Percentiles rank a stretch among this genome's conserved stretches.
Conservation (phyloP, 2,329 filamentous ascomycete genomes). For the Diaporthe helianthi region DNA sequence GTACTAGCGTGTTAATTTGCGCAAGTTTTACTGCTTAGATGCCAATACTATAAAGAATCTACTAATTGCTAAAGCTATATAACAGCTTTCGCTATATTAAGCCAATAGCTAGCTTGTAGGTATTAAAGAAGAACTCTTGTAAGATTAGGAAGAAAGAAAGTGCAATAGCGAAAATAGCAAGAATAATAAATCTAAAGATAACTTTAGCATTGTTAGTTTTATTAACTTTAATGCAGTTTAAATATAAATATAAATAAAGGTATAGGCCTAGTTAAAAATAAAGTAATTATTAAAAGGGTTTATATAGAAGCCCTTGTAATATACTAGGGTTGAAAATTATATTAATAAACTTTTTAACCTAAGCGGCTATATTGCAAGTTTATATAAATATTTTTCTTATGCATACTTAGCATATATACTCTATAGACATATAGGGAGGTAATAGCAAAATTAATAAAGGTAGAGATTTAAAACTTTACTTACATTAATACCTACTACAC, state of each 20-base stretch:
- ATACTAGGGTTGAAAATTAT: neutral
- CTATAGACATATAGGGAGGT: no score
- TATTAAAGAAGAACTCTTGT: constrained; percentile 32
- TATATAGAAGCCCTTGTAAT: neutral
- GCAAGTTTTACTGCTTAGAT: constrained; percentile 69
- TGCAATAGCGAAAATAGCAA: constrained; percentile 28
- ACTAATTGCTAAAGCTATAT: constrained; percentile 70
- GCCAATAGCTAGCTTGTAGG: constrained; percentile 27
- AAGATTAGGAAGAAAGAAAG: constrained; percentile 33
- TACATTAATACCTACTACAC: constrained; percentile 30
- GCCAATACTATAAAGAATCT: constrained; percentile 75
- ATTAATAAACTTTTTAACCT: neutral
- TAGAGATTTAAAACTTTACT: no score
- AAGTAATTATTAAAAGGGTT: neutral
- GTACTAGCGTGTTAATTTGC: constrained; percentile 63
- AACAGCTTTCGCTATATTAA: constrained; percentile 64
- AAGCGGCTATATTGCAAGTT: neutral
- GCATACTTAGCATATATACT: no score
- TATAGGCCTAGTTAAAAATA: neutral
- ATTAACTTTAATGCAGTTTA: neutral
- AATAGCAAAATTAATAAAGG: no score
- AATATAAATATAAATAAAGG: neutral
- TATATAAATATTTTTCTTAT: no score
- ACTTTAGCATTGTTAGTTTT: constrained; percentile 23
- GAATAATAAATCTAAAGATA: constrained; percentile 34